Base-by-base conservation (phyloP, 164 flowering plant genomes). In the Chloranthus sessilifolius region DNA sequence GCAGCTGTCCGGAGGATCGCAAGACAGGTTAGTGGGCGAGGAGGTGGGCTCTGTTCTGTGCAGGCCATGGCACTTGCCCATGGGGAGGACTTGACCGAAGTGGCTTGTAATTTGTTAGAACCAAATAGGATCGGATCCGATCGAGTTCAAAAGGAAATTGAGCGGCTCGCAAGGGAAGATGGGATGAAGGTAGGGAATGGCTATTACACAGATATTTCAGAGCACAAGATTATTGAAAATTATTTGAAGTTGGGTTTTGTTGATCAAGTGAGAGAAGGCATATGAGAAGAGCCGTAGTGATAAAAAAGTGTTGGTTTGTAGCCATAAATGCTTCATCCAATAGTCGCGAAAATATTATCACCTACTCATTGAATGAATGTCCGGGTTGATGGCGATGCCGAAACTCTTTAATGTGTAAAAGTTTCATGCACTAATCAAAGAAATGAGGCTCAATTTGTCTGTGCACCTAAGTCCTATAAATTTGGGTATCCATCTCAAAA, bases 41-140 rank as follows among this genome's bases (percentile, higher is more conserved):
- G 88, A 1, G 95, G 95, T 3, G 90, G 95, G 15, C 77, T 86
- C 8, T 81, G 82, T 0, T 67, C 78, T 0, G 88, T 83, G 47
- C 90, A 86, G 43, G 67, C 88, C 1, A 41, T 86, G 52, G 90
- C 78, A 41, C 78, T 83, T 12, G 74, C 72, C 39, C 90, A 86
- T 37, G 88, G 82, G 0, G 80, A 78, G 60, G 84, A 71, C 40
- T 53, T 71, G 7, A 75, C 65, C 0, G 91, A 86, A 74, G 76
- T 86, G 46, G 84, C 86, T 5, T 86, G 95, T 66, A 73, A 74
- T 56, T 64, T 83, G 20, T 60, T 83, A 65, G 80, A 87, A 17
- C 84, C 83, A 1, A 74, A 66, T 50, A 59, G 47, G 45, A 54
- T 83, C 28, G 88, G 85, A 22, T 83, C 78, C 3, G 87, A 81